A percentile compares a stretch with the other conserved stretches of the same genome.
Evolutionary conservation across 75 land plant species (phyloP).

Genomic region (Selaginella tamariscina): DNA sequence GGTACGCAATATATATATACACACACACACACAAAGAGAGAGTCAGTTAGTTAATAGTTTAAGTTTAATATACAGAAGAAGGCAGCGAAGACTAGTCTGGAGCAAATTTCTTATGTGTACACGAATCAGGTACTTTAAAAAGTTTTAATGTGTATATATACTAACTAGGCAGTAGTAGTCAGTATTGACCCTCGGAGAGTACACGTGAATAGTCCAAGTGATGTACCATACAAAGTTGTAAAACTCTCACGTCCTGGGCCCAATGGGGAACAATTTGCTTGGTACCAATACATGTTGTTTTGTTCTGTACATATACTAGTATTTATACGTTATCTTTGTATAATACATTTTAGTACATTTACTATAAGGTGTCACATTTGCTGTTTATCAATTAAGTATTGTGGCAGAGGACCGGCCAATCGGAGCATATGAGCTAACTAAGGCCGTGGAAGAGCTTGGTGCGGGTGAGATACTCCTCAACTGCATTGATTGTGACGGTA

Average conservation of each 20-base stretch:
- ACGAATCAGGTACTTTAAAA: slow-evolving; percentile 74
- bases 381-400: too few relatives aligned
- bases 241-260: slow-evolving; percentile 59
- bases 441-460: slow-evolving; percentile 95
- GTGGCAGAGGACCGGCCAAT: slow-evolving; percentile 91
- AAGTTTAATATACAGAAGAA: slow-evolving; percentile 55
- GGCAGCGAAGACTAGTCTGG: slow-evolving; percentile 85
- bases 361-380: too few relatives aligned
- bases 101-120: slow-evolving; percentile 89
- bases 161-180: slow-evolving; percentile 84
- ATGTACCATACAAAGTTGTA: slow-evolving; percentile 58
- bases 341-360: too few relatives aligned
- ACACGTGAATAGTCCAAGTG: slow-evolving; percentile 52
- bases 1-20: not conserved
- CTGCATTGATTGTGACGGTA: slow-evolving; percentile 99
- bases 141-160: not conserved
- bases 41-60: too few relatives aligned
- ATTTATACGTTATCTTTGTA: slow-evolving; percentile 68
- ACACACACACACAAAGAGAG: too few relatives aligned
- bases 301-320: not conserved
- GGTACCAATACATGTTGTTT: slow-evolving; percentile 85
- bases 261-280: slow-evolving; percentile 79
- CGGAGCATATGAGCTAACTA: slow-evolving; percentile 98
- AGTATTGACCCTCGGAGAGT: slow-evolving; percentile 97
- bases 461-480: slow-evolving; percentile 98